Evolutionary conservation across 495 filamentous ascomycete genomes (phyloP), one percentile per base, ranked within the genome.

Genomic region (Penicillium angulare): DNA sequence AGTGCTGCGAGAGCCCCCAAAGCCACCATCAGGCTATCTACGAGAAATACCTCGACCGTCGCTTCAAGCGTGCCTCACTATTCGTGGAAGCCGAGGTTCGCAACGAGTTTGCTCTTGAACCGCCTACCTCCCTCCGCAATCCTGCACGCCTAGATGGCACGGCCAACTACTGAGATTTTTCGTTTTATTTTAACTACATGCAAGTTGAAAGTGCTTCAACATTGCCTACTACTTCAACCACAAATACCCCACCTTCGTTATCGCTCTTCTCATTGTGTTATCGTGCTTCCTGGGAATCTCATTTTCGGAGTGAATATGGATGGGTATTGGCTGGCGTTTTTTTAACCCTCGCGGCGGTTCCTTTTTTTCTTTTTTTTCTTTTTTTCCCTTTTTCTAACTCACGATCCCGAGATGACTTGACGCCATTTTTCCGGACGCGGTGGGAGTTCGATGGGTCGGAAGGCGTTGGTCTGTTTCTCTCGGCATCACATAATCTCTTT

Each of bases 11-110:
- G 53, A 81, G 86, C 53, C 87, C 88, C 5, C 76, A 73, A 55
- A 86, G 82, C 58, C 93, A 98, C 59, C 93, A 97, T 66, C 58
- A 69, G 5, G 88, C 90, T 17, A 85, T 98, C 51, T 97, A 79
- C 57, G 89, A 97, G 16, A 98, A 98, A 69, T 98, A 95, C 68
- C 76, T 81, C 6, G 86, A 90, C 61, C 86, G 81, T 47, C 83
- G 87, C 26, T 97, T 86, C 75, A 92, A 91, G 74, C 76, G 83
- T 21, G 87, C 87, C 3, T 87, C 92, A n/a, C 59, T 80, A 15
- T 95, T 84, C 53, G 92, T 93, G 23, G 81, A 90, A 60, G 72
- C 68, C 16, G 86, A 90, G 72, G 80, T 96, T 52, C 64, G 65
- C 40, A 77, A 75, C 43, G 88, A 68, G n/a, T 79, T 80, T 43